phyloP scores from a whole-genome alignment of 768 basidiomycete species.

The Mrakia gelida region DNA sequence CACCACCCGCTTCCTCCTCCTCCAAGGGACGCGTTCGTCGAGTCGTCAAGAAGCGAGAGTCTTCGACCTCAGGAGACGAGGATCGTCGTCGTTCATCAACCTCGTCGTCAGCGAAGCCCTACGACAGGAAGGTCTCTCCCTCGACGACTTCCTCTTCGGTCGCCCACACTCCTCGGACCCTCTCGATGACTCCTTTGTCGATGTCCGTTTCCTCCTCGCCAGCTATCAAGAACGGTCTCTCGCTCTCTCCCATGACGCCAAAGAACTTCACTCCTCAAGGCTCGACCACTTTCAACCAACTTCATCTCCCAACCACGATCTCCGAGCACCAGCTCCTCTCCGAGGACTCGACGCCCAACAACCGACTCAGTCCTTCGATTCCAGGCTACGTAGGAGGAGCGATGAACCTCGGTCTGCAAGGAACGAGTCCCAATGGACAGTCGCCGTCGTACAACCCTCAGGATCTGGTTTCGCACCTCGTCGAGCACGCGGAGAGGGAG shows the following conservation, averaged over 20 bases:
- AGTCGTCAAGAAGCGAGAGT: constrained; percentile 8
- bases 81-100: constrained; percentile 18
- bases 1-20: not conserved
- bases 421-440: not conserved
- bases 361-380: not conserved
- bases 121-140: constrained; percentile 36
- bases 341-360: constrained; percentile 1
- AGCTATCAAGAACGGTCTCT: not conserved
- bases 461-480: constrained; percentile 3
- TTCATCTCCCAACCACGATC: not conserved
- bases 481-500: constrained; percentile 15
- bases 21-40: constrained; percentile 3
- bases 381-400: not conserved
- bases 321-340: not conserved
- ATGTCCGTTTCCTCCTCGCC: constrained; percentile 4
- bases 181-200: constrained; percentile 22
- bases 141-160: constrained; percentile 1
- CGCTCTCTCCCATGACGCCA: not conserved
- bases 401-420: not conserved
- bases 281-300: constrained; percentile 12
- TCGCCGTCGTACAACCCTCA: constrained; percentile 8
- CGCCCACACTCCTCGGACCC: constrained; percentile 13
- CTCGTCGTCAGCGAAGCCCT: constrained; percentile 34
- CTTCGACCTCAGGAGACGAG: constrained; percentile 21
- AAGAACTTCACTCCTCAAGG: constrained; percentile 4